Conservation (phyloP, 106 monocot genomes). For the Dendrobium huoshanense region DNA sequence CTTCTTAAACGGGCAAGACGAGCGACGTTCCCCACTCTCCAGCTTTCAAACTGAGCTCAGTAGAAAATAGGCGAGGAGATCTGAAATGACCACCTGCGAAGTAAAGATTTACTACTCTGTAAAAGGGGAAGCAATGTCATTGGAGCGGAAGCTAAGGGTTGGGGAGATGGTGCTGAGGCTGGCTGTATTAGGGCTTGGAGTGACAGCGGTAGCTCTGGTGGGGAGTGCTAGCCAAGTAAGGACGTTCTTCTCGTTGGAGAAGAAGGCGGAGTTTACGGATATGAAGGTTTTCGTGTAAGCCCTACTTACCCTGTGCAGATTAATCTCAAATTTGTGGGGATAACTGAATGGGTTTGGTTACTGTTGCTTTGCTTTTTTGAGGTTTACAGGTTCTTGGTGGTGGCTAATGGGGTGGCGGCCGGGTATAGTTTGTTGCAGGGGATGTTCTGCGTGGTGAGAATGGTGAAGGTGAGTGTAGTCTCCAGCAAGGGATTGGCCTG, state of each 20-base stretch:
- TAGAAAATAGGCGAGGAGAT: too few relatives aligned
- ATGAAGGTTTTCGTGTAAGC: constrained; percentile 81
- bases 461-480: constrained; percentile 18
- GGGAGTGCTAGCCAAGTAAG: constrained; percentile 55
- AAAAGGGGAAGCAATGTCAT: constrained; percentile 25
- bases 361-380: neutral
- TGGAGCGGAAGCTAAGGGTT: constrained; percentile 58
- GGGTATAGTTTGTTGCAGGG: constrained; percentile 74
- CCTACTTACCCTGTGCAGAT: neutral
- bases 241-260: constrained; percentile 69
- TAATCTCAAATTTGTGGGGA: too few relatives aligned
- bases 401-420: constrained; percentile 53
- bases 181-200: constrained; percentile 36
- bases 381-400: constrained; percentile 61
- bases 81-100: neutral
- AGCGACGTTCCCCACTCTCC: too few relatives aligned
- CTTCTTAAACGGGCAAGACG: too few relatives aligned
- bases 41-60: too few relatives aligned
- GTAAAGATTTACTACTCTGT: constrained; percentile 13
- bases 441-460: constrained; percentile 48
- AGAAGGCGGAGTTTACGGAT: constrained; percentile 78
- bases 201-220: constrained; percentile 45
- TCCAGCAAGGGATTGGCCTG: too few relatives aligned
- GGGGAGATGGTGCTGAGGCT: constrained; percentile 62
- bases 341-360: neutral